These are phyloP conservation scores for Tuctoria greenei DNA, from an alignment of 176 grass and related monocot species.

Conservation along the genomic window DNA sequence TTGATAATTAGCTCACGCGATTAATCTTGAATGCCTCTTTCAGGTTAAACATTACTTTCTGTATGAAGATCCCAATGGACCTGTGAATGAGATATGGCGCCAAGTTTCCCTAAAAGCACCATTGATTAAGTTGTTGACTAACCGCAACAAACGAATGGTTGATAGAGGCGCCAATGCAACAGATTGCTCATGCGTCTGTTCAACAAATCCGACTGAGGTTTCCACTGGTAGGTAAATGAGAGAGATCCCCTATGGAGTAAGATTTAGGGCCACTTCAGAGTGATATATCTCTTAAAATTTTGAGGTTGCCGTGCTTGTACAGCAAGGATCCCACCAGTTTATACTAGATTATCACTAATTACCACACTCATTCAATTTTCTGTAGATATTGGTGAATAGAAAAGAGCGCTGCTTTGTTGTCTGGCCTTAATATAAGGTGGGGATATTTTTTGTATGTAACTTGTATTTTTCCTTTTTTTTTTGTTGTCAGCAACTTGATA, in stretches of 20 bases:
- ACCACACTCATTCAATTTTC: background rate
- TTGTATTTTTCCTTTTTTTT: background rate
- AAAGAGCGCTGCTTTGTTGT: background rate
- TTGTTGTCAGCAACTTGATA: background rate
- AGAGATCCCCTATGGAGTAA: background rate
- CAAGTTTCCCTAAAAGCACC: constrained; percentile 83
- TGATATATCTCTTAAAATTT: background rate
- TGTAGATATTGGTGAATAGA: background rate
- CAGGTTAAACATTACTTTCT: constrained; percentile 88
- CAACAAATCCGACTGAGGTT: constrained; percentile 39
- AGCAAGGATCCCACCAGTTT: background rate
- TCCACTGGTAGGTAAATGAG: constrained; percentile 34
- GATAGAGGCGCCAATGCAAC: constrained; percentile 48
- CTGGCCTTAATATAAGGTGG: background rate
- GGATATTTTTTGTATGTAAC: background rate
- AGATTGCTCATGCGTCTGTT: constrained; percentile 84
- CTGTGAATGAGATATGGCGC: constrained; percentile 90
- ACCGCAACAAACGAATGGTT: constrained; percentile 74
- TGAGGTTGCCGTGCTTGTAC: background rate
- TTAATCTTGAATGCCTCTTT: constrained; percentile 25
- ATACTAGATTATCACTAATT: background rate
- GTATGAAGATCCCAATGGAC: constrained; percentile 78
- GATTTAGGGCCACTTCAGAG: background rate
- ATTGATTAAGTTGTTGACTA: constrained; percentile 79
- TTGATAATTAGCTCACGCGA: constrained; percentile 24